These are phyloP conservation scores for Olyra latifolia DNA, from an alignment of 176 grass and related monocot species.

Conservation along the genomic window DNA sequence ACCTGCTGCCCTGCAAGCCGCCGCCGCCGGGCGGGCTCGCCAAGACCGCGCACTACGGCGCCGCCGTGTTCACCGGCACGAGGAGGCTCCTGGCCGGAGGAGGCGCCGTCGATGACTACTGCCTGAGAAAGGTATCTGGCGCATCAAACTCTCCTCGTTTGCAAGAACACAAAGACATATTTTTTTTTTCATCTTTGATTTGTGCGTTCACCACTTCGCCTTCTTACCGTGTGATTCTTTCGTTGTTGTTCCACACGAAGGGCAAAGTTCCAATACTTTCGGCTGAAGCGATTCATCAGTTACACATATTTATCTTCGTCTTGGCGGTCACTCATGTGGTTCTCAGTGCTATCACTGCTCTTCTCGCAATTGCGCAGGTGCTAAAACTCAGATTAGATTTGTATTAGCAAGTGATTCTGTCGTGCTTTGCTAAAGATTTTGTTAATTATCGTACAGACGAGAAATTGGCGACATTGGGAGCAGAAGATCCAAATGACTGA, in stretches of 20 bases:
- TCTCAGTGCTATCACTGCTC: conserved; percentile 62
- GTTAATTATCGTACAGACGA: conserved; percentile 37
- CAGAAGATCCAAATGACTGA: conserved; percentile 38
- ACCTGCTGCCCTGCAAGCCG: conserved; percentile 60
- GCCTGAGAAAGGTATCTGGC: conserved; percentile 31
- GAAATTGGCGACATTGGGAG: conserved; percentile 70
- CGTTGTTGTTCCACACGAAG: conserved; percentile 22
- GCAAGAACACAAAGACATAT: not conserved
- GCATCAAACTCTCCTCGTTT: too few species aligned
- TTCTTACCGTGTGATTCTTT: not conserved
- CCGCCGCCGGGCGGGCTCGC: not conserved
- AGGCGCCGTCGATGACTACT: conserved; percentile 31
- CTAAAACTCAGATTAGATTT: not conserved
- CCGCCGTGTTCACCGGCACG: conserved; percentile 4
- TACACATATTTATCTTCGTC: conserved; percentile 94
- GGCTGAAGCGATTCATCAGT: conserved; percentile 60
- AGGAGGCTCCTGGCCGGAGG: conserved; percentile 52
- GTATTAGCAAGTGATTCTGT: not conserved
- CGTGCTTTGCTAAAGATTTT: not conserved
- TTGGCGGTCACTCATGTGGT: conserved; percentile 77
- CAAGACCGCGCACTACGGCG: conserved; percentile 32
- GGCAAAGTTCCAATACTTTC: conserved; percentile 75
- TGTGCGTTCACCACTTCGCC: too few species aligned
- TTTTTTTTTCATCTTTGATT: not conserved
- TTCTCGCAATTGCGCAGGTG: conserved; percentile 76